Percentiles rank a stretch among this genome's conserved stretches.
Evolutionary conservation across 805 yeast genomes (phyloP).

Genomic region (Candida pini): DNA sequence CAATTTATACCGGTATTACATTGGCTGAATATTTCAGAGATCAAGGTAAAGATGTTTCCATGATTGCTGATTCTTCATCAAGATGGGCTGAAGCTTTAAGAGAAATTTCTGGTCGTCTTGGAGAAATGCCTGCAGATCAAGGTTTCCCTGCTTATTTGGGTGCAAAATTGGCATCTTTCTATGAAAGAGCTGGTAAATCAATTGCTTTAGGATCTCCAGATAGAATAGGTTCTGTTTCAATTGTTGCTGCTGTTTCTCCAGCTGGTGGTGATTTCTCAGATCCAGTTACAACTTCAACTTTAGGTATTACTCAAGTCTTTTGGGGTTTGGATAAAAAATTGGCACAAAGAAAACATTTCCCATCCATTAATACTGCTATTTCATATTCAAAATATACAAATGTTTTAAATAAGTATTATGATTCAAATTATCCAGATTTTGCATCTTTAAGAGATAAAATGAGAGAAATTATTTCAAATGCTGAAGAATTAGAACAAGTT

Average conservation of each 20-base stretch:
- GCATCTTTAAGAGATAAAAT: constrained; percentile 85
- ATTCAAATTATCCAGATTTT: constrained; percentile 82
- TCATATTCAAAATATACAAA: constrained; percentile 96
- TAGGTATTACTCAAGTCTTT: constrained; percentile 99
- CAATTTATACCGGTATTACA: constrained; percentile 98
- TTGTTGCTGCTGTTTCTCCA: constrained; percentile 99
- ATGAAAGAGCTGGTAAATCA: constrained; percentile 99
- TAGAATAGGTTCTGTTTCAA: constrained; percentile 97
- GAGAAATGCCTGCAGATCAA: constrained; percentile 99
- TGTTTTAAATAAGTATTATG: constrained; percentile 82
- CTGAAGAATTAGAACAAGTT: constrained; percentile 98
- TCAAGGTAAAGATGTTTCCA: constrained; percentile 97
- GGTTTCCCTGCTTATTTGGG: constrained; percentile 99
- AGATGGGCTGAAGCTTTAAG: constrained; percentile 99
- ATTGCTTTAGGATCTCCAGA: constrained; percentile 93
- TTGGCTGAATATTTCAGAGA: constrained; percentile 99
- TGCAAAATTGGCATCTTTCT: constrained; percentile 97
- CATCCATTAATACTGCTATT: constrained; percentile 92
- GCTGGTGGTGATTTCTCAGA: constrained; percentile 99
- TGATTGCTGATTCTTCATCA: constrained; percentile 99
- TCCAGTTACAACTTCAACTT: constrained; percentile 97
- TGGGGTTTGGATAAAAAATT: constrained; percentile 99
- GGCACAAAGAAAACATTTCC: constrained; percentile 99
- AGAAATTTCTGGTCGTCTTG: constrained; percentile 99
- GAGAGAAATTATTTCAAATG: constrained; percentile 90